Evolutionary conservation across 768 basidiomycete genomes (phyloP).

Genomic region (Hygrocybe coccinea): DNA sequence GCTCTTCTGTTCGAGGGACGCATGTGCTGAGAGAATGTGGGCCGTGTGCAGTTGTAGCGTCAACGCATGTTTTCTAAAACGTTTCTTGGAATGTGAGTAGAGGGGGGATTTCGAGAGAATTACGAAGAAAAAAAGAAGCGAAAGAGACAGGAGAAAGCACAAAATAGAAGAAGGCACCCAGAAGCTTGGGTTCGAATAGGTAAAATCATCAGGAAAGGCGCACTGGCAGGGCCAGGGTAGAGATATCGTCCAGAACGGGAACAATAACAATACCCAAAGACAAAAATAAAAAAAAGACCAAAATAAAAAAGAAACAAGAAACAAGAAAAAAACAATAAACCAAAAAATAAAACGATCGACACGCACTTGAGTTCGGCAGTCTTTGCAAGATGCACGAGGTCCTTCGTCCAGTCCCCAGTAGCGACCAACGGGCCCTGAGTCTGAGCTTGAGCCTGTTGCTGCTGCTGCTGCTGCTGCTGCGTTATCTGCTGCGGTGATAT

Average conservation of each 20-base stretch:
- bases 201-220: too few species aligned
- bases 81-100: neutral
- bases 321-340: neutral
- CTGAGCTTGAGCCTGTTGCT: neutral
- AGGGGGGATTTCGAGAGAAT: too few species aligned
- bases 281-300: too few species aligned
- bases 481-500: too few species aligned
- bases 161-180: too few species aligned
- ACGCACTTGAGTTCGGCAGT: slow-evolving; percentile 83
- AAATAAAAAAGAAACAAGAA: too few species aligned
- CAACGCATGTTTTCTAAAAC: slow-evolving; percentile 69
- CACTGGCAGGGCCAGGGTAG: too few species aligned
- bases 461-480: neutral
- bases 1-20: slow-evolving; percentile 70
- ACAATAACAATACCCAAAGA: too few species aligned
- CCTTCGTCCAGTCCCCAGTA: slow-evolving; percentile 82
- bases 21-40: slow-evolving; percentile 80
- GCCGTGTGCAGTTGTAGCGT: slow-evolving; percentile 83
- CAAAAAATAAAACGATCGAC: neutral
- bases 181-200: too few species aligned
- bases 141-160: too few species aligned
- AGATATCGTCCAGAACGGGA: too few species aligned
- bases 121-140: too few species aligned
- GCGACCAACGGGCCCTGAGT: slow-evolving; percentile 54
- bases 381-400: slow-evolving; percentile 80